These are phyloP conservation scores for Lentinula sp. DNA, from an alignment of 768 basidiomycete genomes.

Conservation along the genomic window DNA sequence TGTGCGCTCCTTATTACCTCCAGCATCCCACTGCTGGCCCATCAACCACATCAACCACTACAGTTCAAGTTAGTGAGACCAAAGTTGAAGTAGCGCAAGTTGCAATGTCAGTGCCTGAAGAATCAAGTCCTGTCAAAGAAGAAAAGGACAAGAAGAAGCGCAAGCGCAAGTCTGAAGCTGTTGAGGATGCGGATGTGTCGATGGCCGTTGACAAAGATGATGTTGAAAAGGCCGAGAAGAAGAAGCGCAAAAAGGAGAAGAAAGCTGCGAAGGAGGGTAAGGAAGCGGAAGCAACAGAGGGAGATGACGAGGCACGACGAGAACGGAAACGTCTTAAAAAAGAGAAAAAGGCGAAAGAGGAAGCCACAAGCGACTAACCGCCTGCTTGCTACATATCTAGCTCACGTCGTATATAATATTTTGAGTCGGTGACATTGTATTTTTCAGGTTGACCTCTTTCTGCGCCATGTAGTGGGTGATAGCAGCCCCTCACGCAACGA, in stretches of 20 bases:
- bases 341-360: constrained; percentile 51
- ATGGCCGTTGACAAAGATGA: constrained; percentile 36
- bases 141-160: constrained; percentile 76
- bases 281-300: constrained; percentile 37
- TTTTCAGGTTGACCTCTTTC: background rate
- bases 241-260: constrained; percentile 59
- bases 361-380: constrained; percentile 25
- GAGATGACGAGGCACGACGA: constrained; percentile 52
- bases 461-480: too few relatives aligned
- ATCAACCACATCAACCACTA: constrained; percentile 20
- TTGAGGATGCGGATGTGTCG: constrained; percentile 33
- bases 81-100: constrained; percentile 7
- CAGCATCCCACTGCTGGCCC: constrained; percentile 36
- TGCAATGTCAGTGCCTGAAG: constrained; percentile 8
- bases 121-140: constrained; percentile 30
- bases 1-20: constrained; percentile 1
- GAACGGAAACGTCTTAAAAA: constrained; percentile 65
- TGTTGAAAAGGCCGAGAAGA: constrained; percentile 50
- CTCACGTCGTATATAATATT: background rate
- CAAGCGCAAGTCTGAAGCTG: constrained; percentile 67
- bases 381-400: background rate
- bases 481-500: too few relatives aligned
- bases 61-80: constrained; percentile 10
- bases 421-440: background rate
- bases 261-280: constrained; percentile 44